Evolutionary conservation across 345 rosid genomes (phyloP).

Genomic region (Eucalyptus erythrocorys): DNA sequence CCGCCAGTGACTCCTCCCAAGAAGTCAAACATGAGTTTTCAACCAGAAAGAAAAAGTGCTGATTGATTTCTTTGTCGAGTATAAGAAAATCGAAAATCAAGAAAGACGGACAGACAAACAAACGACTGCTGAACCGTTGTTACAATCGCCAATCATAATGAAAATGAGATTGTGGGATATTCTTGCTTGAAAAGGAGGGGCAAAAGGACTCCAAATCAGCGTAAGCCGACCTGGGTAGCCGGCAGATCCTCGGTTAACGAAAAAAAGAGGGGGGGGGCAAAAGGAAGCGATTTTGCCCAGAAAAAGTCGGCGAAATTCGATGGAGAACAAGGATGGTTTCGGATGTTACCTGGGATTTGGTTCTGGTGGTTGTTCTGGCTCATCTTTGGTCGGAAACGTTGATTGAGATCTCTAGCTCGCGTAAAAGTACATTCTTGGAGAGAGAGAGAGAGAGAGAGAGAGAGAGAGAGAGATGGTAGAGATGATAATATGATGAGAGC

Average conservation of each 20-base stretch:
- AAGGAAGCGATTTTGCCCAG: not conserved
- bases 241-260: too few species aligned
- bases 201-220: too few species aligned
- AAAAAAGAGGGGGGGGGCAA: not conserved
- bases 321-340: not conserved
- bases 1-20: not conserved
- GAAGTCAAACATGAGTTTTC: not conserved
- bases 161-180: not conserved
- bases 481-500: not conserved
- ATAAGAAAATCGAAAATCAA: not conserved
- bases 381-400: not conserved
- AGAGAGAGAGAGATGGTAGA: not conserved
- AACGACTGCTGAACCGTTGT: not conserved
- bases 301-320: not conserved
- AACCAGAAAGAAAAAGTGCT: not conserved
- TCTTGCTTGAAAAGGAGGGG: not conserved
- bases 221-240: too few species aligned
- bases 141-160: not conserved
- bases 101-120: not conserved
- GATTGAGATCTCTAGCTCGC: not conserved
- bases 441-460: not conserved
- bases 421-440: not conserved
- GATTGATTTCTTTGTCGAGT: not conserved
- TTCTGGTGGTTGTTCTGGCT: conserved; percentile 7
- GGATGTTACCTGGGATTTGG: conserved; percentile 7